Percentiles rank a stretch among this genome's conserved stretches.
Evolutionary conservation across 1,139 yeast genomes (phyloP).

Genomic region (Zygosaccharomyces pseudobailii): DNA sequence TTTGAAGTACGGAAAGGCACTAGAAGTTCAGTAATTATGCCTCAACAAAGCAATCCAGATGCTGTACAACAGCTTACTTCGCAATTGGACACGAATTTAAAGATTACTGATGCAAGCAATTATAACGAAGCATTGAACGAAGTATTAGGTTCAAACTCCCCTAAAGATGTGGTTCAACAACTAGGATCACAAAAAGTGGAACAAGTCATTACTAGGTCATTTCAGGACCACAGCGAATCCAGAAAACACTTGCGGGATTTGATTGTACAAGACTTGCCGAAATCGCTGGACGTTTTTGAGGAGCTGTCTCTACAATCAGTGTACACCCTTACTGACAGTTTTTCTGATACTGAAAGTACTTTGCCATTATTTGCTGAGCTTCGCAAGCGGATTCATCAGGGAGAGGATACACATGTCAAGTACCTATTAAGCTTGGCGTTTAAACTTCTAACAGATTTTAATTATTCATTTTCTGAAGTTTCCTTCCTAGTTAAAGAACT

Average conservation of each 20-base stretch:
- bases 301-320: slow-evolving; percentile 16
- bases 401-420: slow-evolving; percentile 18
- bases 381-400: slow-evolving; percentile 18
- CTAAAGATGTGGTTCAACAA: background rate
- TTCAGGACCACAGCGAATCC: slow-evolving; percentile 27
- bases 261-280: slow-evolving; percentile 15
- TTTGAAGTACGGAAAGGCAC: background rate
- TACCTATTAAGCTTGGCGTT: slow-evolving; percentile 20
- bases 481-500: slow-evolving; percentile 23
- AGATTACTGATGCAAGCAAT: slow-evolving; percentile 9
- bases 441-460: slow-evolving; percentile 23
- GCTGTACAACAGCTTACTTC: slow-evolving; percentile 15
- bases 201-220: slow-evolving; percentile 23
- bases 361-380: slow-evolving; percentile 19
- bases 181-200: slow-evolving; percentile 16
- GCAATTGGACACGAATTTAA: slow-evolving; percentile 14
- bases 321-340: slow-evolving; percentile 23
- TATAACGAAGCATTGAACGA: slow-evolving; percentile 15
- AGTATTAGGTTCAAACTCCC: slow-evolving; percentile 9
- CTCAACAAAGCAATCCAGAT: background rate
- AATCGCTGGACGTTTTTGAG: slow-evolving; percentile 22
- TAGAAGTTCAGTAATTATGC: background rate
- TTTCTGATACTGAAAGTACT: slow-evolving; percentile 18
- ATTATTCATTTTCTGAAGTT: slow-evolving; percentile 20
- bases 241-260: slow-evolving; percentile 14